Base-by-base conservation (phyloP, 371 early-diverging fungal genomes). In the Conidiobolus coronatus region DNA sequence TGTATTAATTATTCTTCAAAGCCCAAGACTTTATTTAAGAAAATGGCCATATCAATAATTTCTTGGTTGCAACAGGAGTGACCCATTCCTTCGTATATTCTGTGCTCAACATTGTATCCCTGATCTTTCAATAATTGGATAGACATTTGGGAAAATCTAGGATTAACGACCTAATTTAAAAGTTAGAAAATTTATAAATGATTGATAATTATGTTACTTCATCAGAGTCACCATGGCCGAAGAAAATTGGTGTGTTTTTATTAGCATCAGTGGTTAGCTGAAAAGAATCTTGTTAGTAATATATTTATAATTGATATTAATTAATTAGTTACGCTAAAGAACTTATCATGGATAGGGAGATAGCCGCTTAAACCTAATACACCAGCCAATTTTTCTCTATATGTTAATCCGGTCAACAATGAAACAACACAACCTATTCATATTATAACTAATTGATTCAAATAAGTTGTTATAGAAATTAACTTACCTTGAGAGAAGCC, bases 401-500 rank as follows among this genome's bases (percentile, higher is more conserved):
- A 67, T 15, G 80, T 78, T 52, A 90, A 60, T 4, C 71, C 77
- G n/a, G 71, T 63, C 53, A 81, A 52, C 48, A 89, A 59, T 15
- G 86, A 55, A 63, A 86, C 63, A n/a, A 76, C 90, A 44, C 75
- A 67, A 0, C 76, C 67, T 65, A 48, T 24, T 22, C n/a, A 17
- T 21, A n/a, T 13, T 11, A 33, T 36, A 9, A 46, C 8, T 15
- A 12, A 20, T 15, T 8, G 18, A 21, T 42, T 29, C 12, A 19
- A 46, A 38, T 19, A 37, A 29, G 9, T 5, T 29, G 29, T 9
- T 3, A 29, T 5, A 29, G 3, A 29, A 5, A 29, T 29, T 9
- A 29, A 29, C 9, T 15, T 63, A 52, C 88, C 94, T 67, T 95
- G 96, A 20, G 89, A 88, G 63, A 95, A 95, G 0, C 96, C 96